Evolutionary conservation across 1,284 basidiomycete genomes (phyloP).

Genomic region (Leccinum solheimii): DNA sequence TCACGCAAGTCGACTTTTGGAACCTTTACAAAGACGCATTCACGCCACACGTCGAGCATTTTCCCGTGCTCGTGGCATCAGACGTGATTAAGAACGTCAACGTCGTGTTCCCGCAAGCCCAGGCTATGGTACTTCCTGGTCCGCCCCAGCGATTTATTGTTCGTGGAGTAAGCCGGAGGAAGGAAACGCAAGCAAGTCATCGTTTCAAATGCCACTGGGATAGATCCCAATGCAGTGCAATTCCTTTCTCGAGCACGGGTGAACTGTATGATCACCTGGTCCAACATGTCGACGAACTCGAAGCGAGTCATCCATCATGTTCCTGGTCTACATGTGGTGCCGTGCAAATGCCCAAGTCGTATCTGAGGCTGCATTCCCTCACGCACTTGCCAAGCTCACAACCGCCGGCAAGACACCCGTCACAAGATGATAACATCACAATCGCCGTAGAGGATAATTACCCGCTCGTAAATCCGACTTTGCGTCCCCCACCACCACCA

Average conservation of each 20-base stretch:
- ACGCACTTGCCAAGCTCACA: constrained; percentile 69
- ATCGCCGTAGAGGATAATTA: constrained; percentile 55
- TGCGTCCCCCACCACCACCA: constrained; percentile 61
- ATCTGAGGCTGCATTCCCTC: constrained; percentile 63
- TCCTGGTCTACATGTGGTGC: constrained; percentile 66
- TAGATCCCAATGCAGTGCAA: constrained; percentile 50
- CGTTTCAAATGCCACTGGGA: constrained; percentile 73
- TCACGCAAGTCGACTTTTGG: constrained; percentile 91
- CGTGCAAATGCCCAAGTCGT: constrained; percentile 45
- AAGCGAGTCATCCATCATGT: constrained; percentile 51
- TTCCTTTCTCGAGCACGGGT: constrained; percentile 48
- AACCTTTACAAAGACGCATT: constrained; percentile 80
- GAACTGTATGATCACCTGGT: constrained; percentile 72
- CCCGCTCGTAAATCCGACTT: constrained; percentile 60
- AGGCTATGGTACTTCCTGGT: constrained; percentile 79
- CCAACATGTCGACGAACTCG: constrained; percentile 50
- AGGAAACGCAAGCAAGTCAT: constrained; percentile 53
- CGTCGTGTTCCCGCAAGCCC: constrained; percentile 73
- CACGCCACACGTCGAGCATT: constrained; percentile 51
- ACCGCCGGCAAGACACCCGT: constrained; percentile 53
- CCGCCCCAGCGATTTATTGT: constrained; percentile 77
- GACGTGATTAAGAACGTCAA: constrained; percentile 88
- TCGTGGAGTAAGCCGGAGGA: constrained; percentile 70
- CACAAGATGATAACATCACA: constrained; percentile 68
- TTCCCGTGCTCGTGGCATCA: constrained; percentile 70